Percentiles rank a stretch among this genome's conserved stretches.
Conservation (phyloP, 2,329 filamentous ascomycete genomes). For the Pezicula carpinea region DNA sequence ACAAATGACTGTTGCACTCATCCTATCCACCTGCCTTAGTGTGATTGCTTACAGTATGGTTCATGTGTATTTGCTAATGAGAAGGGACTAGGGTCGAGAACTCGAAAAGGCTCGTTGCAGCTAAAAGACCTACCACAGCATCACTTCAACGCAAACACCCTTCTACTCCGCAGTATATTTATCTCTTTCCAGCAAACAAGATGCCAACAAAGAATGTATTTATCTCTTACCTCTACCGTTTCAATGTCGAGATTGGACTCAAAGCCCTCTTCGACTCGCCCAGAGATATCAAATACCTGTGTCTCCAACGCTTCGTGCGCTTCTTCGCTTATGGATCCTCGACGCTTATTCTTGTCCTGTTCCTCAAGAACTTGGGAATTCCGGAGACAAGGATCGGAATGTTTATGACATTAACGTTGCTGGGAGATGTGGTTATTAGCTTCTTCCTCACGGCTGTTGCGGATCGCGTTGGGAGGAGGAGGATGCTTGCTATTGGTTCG, state of each 20-base stretch:
- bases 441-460: slow-evolving; percentile 51
- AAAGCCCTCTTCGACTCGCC: background rate
- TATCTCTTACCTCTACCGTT: too few relatives aligned
- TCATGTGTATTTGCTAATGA: too few relatives aligned
- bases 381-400: slow-evolving; percentile 47
- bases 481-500: slow-evolving; percentile 46
- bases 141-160: too few relatives aligned
- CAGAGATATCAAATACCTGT: slow-evolving; percentile 49
- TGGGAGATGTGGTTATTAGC: slow-evolving; percentile 52
- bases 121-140: too few relatives aligned
- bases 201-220: too few relatives aligned
- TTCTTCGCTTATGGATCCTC: slow-evolving; percentile 56
- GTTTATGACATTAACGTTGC: slow-evolving; percentile 58
- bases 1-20: too few relatives aligned
- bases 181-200: too few relatives aligned
- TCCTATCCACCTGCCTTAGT: too few relatives aligned
- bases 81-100: too few relatives aligned
- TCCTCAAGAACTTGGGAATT: slow-evolving; percentile 42
- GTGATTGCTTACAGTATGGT: too few relatives aligned
- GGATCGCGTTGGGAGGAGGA: slow-evolving; percentile 47
- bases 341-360: slow-evolving; percentile 49
- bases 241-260: background rate
- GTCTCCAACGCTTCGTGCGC: slow-evolving; percentile 50
- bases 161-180: too few relatives aligned
- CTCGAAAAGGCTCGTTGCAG: too few relatives aligned